Percentiles rank a stretch among this genome's conserved stretches.
phyloP scores from a whole-genome alignment of 2,329 filamentous ascomycete genomes.

The Sarocladiaceae sp. region DNA sequence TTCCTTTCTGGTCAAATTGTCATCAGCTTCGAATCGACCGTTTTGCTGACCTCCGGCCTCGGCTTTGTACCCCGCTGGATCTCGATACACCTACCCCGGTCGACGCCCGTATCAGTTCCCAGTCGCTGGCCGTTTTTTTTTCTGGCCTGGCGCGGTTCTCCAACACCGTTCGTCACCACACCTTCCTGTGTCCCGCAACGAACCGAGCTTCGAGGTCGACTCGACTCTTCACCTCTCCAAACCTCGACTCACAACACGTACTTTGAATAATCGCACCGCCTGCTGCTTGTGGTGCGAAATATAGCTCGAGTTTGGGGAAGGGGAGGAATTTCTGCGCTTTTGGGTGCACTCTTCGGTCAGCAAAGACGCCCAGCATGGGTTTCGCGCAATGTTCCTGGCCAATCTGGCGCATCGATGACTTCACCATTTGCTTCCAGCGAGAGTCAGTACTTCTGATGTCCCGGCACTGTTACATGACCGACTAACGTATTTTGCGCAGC shows the following conservation, averaged over 20 bases:
- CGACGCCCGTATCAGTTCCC: background rate
- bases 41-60: background rate
- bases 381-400: conserved; percentile 54
- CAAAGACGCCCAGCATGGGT: conserved; percentile 32
- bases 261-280: background rate
- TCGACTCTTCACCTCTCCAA: background rate
- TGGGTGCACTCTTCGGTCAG: background rate
- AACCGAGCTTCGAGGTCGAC: conserved; percentile 1
- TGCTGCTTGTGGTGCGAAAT: background rate
- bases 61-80: conserved; percentile 5
- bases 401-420: conserved; percentile 61
- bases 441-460: conserved; percentile 51
- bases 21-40: background rate
- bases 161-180: background rate
- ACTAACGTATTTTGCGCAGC: conserved; percentile 16
- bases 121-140: background rate
- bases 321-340: conserved; percentile 1
- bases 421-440: conserved; percentile 58
- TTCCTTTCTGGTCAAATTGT: background rate
- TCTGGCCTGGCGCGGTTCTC: background rate
- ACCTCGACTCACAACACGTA: background rate
- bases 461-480: background rate
- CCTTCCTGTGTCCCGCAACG: background rate
- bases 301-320: conserved; percentile 6
- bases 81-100: background rate